A percentile compares a stretch with the other conserved stretches of the same genome.
phyloP scores from a whole-genome alignment of 2,329 filamentous ascomycete genomes.

The Alternaria viburni region DNA sequence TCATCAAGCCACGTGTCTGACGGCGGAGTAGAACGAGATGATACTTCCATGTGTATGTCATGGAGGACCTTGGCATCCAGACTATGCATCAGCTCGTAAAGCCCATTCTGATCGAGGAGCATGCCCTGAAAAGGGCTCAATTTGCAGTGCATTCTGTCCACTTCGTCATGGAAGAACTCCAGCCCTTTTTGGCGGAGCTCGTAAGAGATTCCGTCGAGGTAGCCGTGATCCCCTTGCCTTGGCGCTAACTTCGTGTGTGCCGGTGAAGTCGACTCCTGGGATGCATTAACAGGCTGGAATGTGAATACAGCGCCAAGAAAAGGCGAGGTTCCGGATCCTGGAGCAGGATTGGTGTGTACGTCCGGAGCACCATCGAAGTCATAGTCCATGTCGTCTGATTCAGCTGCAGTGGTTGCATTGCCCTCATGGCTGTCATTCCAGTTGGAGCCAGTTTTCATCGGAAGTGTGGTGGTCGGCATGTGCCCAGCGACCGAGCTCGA shows the following conservation, averaged over 20 bases:
- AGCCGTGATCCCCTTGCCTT: not conserved
- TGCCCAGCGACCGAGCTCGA: not conserved
- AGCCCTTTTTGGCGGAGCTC: not conserved
- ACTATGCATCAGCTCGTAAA: not conserved
- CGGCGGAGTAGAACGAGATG: not conserved
- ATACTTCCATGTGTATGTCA: not conserved
- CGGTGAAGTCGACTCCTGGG: not conserved
- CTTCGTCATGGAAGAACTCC: not conserved
- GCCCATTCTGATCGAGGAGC: not conserved
- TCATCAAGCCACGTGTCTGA: not conserved
- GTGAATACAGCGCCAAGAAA: not conserved
- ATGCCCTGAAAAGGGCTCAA: not conserved
- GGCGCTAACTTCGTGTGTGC: not conserved
- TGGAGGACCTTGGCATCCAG: not conserved
- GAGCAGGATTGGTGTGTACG: fast-evolving
- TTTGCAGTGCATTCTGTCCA: not conserved
- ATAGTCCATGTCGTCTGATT: not conserved
- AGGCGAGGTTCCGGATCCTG: not conserved
- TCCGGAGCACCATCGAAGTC: not conserved
- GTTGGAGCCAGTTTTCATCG: not conserved
- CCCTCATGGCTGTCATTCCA: not conserved
- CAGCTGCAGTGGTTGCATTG: not conserved
- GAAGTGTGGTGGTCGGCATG: not conserved
- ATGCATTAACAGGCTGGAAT: not conserved
- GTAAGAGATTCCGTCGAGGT: not conserved